A percentile compares a stretch with the other conserved stretches of the same genome.
Evolutionary conservation across 192 early-diverging fungal genomes (phyloP).

Genomic region (Dissophora globulifera): DNA sequence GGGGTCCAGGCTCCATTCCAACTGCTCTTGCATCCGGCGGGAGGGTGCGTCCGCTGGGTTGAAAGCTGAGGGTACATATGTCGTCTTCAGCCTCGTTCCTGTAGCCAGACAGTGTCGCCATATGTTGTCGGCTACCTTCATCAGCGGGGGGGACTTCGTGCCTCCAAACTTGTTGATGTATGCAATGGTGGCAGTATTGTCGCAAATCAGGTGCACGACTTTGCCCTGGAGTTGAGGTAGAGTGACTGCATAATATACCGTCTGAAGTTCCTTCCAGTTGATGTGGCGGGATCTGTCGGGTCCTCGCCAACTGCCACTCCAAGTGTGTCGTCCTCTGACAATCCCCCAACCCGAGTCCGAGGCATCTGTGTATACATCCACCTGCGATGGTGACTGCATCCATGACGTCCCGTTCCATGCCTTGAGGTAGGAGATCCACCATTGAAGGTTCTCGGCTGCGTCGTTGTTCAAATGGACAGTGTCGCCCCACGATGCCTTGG

Average conservation of each 20-base stretch:
- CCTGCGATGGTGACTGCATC: slow-evolving; percentile 14
- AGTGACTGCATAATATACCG: slow-evolving; percentile 9
- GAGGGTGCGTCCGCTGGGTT: slow-evolving; percentile 45
- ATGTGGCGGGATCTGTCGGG: background rate
- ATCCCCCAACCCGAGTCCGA: slow-evolving; percentile 35
- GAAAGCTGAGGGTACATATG: slow-evolving; percentile 35
- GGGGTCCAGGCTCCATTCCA: slow-evolving; percentile 19
- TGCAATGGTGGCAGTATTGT: slow-evolving; percentile 27
- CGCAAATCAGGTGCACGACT: slow-evolving; percentile 8
- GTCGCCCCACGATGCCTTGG: slow-evolving; percentile 7
- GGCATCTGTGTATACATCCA: slow-evolving; percentile 34
- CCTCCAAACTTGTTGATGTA: slow-evolving; percentile 43
- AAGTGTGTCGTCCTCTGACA: background rate
- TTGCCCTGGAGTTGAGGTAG: slow-evolving; percentile 6
- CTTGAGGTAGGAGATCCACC: background rate
- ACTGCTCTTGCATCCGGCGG: slow-evolving; percentile 8
- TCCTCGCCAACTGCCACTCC: slow-evolving; percentile 6
- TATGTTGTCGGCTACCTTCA: slow-evolving; percentile 6
- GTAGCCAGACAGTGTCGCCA: slow-evolving; percentile 14
- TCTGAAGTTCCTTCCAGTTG: slow-evolving; percentile 31
- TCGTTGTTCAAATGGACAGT: background rate
- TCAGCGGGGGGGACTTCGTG: slow-evolving; percentile 13
- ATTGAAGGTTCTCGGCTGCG: slow-evolving; percentile 7
- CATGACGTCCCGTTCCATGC: slow-evolving; percentile 35
- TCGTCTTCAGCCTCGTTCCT: slow-evolving; percentile 20